Evolutionary conservation across 352 stramenopile species (phyloP).

Genomic region (Phytophthora fragariae): DNA sequence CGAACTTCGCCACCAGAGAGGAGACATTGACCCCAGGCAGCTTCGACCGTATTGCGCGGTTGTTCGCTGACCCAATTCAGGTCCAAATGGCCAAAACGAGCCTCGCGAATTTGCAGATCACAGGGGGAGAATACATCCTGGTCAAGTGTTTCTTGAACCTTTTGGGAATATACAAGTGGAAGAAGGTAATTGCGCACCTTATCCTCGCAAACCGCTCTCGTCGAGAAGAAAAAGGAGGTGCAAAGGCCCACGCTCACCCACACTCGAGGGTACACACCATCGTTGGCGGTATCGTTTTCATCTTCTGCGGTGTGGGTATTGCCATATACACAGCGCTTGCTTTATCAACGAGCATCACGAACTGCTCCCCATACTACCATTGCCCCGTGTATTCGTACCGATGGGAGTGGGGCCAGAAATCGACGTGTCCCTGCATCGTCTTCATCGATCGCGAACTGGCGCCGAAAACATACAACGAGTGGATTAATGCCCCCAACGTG

Average conservation of each 20-base stretch:
- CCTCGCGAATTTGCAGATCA: slow-evolving; percentile 49
- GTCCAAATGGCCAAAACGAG: slow-evolving; percentile 46
- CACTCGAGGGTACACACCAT: slow-evolving; percentile 42
- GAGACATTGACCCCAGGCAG: slow-evolving; percentile 37
- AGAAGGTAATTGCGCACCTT: slow-evolving; percentile 47
- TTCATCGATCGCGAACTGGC: slow-evolving; percentile 42
- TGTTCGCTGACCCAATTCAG: slow-evolving; percentile 49
- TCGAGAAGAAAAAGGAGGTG: slow-evolving; percentile 17
- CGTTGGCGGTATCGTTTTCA: slow-evolving; percentile 46
- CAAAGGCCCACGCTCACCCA: slow-evolving; percentile 14
- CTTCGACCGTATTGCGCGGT: slow-evolving; percentile 47
- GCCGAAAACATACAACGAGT: slow-evolving; percentile 42
- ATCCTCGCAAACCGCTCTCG: slow-evolving; percentile 38
- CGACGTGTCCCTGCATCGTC: slow-evolving; percentile 44
- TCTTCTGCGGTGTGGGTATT: slow-evolving; percentile 45
- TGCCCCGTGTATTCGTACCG: slow-evolving; percentile 54
- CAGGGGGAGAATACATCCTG: slow-evolving; percentile 36
- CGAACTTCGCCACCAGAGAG: slow-evolving; percentile 33
- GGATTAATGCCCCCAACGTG: slow-evolving; percentile 43
- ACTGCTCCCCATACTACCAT: slow-evolving; percentile 39
- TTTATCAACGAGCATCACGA: slow-evolving; percentile 35
- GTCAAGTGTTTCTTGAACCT: slow-evolving; percentile 53
- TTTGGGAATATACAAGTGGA: slow-evolving; percentile 60
- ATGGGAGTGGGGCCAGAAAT: slow-evolving; percentile 36
- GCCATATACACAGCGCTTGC: slow-evolving; percentile 43